Evolutionary conservation across 345 rosid genomes (phyloP).

Genomic region (Salix viminalis): DNA sequence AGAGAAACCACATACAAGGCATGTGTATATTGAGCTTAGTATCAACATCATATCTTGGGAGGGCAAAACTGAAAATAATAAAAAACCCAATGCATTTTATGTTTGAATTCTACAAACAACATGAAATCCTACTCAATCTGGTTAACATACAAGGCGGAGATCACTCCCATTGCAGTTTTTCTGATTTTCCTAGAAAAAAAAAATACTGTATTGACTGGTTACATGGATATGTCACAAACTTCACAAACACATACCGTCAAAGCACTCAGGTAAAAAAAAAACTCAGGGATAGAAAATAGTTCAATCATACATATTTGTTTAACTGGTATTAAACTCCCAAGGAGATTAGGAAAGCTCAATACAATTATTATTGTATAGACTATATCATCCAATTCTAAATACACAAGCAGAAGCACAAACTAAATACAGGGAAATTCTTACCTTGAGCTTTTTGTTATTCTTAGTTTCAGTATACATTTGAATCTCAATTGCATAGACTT

Average conservation of each 20-base stretch:
- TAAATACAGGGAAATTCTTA: constrained; percentile 17
- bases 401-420: not conserved
- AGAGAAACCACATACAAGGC: not conserved
- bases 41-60: not conserved
- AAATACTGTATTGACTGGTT: not conserved
- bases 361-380: not conserved
- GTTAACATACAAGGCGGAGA: not conserved
- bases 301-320: not conserved
- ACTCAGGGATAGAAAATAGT: not conserved
- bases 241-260: not conserved
- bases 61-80: not conserved
- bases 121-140: not conserved
- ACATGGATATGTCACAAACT: not conserved
- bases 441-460: constrained; percentile 98
- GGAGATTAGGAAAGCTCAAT: not conserved
- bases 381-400: not conserved
- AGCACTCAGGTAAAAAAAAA: not conserved
- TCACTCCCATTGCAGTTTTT: not conserved
- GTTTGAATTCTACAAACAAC: not conserved
- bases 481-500: constrained; percentile 95
- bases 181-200: not conserved
- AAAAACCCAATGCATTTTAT: not conserved
- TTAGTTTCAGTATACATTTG: constrained; percentile 98
- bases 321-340: not conserved
- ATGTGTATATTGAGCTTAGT: not conserved